A percentile compares a stretch with the other conserved stretches of the same genome.
Evolutionary conservation across 1,139 yeast genomes (phyloP).

Genomic region (Sugiyamaella novakii): DNA sequence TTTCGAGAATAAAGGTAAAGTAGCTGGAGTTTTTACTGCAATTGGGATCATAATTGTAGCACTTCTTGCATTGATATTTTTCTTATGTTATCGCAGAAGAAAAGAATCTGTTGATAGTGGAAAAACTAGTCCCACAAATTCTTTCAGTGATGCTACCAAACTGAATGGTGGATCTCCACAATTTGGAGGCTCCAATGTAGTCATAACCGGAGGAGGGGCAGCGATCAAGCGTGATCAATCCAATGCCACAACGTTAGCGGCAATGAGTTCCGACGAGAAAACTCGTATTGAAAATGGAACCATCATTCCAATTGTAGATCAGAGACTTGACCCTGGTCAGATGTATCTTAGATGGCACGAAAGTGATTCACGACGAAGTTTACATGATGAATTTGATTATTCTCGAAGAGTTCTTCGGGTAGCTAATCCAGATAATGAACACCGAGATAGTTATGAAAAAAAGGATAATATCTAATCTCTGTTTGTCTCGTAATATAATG

Average conservation of each 20-base stretch:
- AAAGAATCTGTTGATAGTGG: slow-evolving; percentile 29
- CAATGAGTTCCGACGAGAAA: slow-evolving; percentile 34
- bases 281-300: slow-evolving; percentile 19
- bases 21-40: slow-evolving; percentile 72
- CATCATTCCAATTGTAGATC: slow-evolving; percentile 57
- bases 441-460: slow-evolving; percentile 16
- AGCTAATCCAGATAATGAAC: slow-evolving; percentile 55
- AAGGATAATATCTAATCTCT: slow-evolving; percentile 2
- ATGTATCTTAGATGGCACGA: slow-evolving; percentile 57
- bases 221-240: slow-evolving; percentile 32
- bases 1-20: slow-evolving; percentile 62
- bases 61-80: slow-evolving; percentile 40
- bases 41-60: slow-evolving; percentile 60
- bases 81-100: slow-evolving; percentile 34
- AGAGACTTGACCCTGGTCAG: slow-evolving; percentile 66
- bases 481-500: slow-evolving; percentile 2
- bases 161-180: slow-evolving; percentile 13
- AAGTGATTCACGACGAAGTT: slow-evolving; percentile 60
- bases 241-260: slow-evolving; percentile 33
- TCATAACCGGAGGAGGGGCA: slow-evolving; percentile 23
- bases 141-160: slow-evolving; percentile 17
- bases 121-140: slow-evolving; percentile 24
- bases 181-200: slow-evolving; percentile 18
- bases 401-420: slow-evolving; percentile 69
- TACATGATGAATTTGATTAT: slow-evolving; percentile 75